Percentiles rank a stretch among this genome's conserved stretches.
Conservation (phyloP, 2,329 filamentous ascomycete species). For the Pestalotiopsis fici region DNA sequence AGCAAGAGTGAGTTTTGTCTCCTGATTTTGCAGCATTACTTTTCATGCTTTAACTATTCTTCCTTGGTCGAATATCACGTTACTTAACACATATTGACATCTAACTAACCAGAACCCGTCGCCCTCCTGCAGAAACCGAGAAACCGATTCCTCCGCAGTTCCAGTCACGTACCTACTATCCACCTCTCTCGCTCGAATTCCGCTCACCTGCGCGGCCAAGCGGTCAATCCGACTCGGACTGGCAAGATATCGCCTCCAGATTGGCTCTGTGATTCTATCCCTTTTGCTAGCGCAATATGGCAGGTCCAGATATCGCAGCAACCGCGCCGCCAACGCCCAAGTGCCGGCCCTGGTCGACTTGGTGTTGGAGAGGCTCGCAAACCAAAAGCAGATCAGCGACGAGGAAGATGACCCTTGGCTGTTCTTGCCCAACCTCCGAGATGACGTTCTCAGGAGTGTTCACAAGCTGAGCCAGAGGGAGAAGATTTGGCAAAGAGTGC, state of each 20-base stretch:
- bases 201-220: slow-evolving; percentile 79
- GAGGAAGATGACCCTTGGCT: slow-evolving; percentile 75
- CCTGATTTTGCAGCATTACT: slow-evolving; percentile 10
- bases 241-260: slow-evolving; percentile 84
- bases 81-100: slow-evolving; percentile 47
- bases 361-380: slow-evolving; percentile 81
- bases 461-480: slow-evolving; percentile 77
- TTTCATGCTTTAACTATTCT: not conserved
- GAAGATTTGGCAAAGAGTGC: slow-evolving; percentile 81
- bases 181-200: slow-evolving; percentile 88
- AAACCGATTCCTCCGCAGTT: slow-evolving; percentile 56
- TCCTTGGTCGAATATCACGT: not conserved
- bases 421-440: slow-evolving; percentile 83
- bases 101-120: slow-evolving; percentile 84
- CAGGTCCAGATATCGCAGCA: slow-evolving; percentile 62
- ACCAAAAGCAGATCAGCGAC: slow-evolving; percentile 76
- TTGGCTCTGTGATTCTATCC: slow-evolving; percentile 65
- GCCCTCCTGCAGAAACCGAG: slow-evolving; percentile 71
- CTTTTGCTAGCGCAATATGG: slow-evolving; percentile 60
- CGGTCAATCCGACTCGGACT: slow-evolving; percentile 76
- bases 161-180: slow-evolving; percentile 69
- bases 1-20: slow-evolving; percentile 43
- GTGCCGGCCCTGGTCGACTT: slow-evolving; percentile 82
- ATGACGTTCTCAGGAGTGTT: slow-evolving; percentile 84
- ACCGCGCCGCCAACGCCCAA: slow-evolving; percentile 66